Percentiles rank a stretch among this genome's conserved stretches.
Conservation (phyloP, 192 early-diverging fungal species). For the Entomortierella parvispora region DNA sequence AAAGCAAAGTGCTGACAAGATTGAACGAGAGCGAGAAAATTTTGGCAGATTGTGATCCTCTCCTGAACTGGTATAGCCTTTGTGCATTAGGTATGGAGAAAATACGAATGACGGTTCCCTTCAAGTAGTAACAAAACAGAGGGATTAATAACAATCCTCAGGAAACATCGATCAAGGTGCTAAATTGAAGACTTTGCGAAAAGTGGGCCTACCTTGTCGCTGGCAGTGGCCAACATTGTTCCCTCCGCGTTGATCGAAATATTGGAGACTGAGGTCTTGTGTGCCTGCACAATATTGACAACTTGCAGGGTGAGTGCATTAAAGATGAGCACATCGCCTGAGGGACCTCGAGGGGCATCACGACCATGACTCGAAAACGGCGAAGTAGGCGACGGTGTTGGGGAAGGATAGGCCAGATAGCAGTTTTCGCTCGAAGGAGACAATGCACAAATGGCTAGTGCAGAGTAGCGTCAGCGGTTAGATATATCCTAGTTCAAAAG, state of each 20-base stretch:
- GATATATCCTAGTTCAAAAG: background rate
- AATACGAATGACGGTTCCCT: constrained; percentile 95
- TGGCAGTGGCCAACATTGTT: constrained; percentile 91
- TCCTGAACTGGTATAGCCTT: constrained; percentile 90
- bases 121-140: background rate
- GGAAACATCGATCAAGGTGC: no score
- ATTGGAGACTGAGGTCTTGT: constrained; percentile 87
- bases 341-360: constrained; percentile 57
- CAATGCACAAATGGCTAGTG: constrained; percentile 83
- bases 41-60: constrained; percentile 89
- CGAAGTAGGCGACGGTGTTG: constrained; percentile 66
- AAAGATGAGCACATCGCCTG: constrained; percentile 90
- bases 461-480: background rate
- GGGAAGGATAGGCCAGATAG: constrained; percentile 92
- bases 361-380: constrained; percentile 57
- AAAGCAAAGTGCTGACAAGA: constrained; percentile 69
- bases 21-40: constrained; percentile 94
- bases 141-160: no score
- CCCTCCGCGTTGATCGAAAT: constrained; percentile 89
- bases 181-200: no score
- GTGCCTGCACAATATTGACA: constrained; percentile 92
- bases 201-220: constrained; percentile 96
- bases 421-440: constrained; percentile 94
- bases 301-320: constrained; percentile 88
- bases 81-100: constrained; percentile 85